Percentiles rank a stretch among this genome's conserved stretches.
Evolutionary conservation across 2,329 filamentous ascomycete genomes (phyloP).

Genomic region (Trichoderma sp.): DNA sequence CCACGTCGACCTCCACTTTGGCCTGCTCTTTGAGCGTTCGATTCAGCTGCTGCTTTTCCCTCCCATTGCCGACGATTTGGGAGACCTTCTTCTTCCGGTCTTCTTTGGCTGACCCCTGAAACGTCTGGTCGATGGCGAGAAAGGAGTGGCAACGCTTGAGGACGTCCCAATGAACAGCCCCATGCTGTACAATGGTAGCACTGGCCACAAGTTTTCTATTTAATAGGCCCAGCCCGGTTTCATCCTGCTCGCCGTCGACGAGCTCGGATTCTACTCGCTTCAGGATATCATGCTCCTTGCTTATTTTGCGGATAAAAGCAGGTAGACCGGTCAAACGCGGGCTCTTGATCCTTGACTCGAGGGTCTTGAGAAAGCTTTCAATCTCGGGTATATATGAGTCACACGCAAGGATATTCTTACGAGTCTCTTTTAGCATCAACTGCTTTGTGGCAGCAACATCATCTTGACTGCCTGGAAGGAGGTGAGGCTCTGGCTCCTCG

Average conservation of each 20-base stretch:
- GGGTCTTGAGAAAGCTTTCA: constrained; percentile 20
- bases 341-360: constrained; percentile 17
- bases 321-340: constrained; percentile 25
- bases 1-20: constrained; percentile 36
- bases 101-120: constrained; percentile 33
- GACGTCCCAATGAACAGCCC: constrained; percentile 30
- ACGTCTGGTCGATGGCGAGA: constrained; percentile 32
- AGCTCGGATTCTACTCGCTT: constrained; percentile 19
- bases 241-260: neutral
- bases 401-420: constrained; percentile 13
- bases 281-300: constrained; percentile 22
- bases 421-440: constrained; percentile 18
- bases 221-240: constrained; percentile 18
- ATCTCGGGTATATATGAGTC: constrained; percentile 23
- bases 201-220: constrained; percentile 27
- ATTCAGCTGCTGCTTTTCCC: constrained; percentile 32
- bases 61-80: constrained; percentile 23
- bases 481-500: neutral
- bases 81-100: constrained; percentile 26
- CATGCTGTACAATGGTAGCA: constrained; percentile 25
- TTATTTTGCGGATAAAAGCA: constrained; percentile 24
- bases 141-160: constrained; percentile 34
- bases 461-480: neutral
- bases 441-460: constrained; percentile 4
- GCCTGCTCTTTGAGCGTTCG: constrained; percentile 34